phyloP scores from a whole-genome alignment of 2,329 filamentous ascomycete species.

The Zymoseptoria brevis region DNA sequence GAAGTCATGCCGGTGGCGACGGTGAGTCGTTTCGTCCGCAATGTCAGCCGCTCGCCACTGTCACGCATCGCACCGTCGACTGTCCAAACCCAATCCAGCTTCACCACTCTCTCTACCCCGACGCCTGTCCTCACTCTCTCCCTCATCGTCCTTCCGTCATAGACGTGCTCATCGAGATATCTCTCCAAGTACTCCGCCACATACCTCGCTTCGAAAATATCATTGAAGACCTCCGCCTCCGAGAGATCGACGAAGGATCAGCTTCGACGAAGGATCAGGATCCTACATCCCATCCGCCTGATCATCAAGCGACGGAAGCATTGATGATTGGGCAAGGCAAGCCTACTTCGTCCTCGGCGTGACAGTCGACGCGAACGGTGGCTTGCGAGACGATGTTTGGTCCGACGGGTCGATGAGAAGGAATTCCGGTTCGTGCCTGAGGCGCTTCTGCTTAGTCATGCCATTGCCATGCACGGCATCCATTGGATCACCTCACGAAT shows the following conservation, averaged over 20 bases:
- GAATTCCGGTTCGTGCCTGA: too few relatives aligned
- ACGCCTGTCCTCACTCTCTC: slow-evolving; percentile 15
- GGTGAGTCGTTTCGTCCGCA: slow-evolving; percentile 12
- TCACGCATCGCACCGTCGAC: background rate
- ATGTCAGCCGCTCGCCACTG: background rate
- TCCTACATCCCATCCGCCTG: background rate
- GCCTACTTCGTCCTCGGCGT: too few relatives aligned
- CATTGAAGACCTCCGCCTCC: slow-evolving; percentile 11
- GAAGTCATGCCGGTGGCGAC: slow-evolving; percentile 19
- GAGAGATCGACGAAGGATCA: background rate
- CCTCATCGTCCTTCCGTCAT: slow-evolving; percentile 13
- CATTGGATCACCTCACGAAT: too few relatives aligned
- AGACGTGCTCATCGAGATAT: slow-evolving; percentile 18
- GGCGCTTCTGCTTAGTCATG: too few relatives aligned
- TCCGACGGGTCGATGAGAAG: too few relatives aligned
- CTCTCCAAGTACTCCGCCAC: slow-evolving; percentile 20
- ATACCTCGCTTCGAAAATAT: slow-evolving; percentile 18
- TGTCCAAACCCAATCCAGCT: slow-evolving; percentile 2
- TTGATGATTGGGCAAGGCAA: background rate
- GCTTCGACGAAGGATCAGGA: background rate
- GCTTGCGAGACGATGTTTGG: too few relatives aligned
- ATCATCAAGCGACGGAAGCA: background rate
- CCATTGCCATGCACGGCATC: too few relatives aligned
- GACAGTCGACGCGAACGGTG: too few relatives aligned
- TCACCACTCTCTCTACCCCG: slow-evolving; percentile 11